Evolutionary conservation across 139 green algal species (phyloP), one percentile per base, ranked within the genome.

Genomic region (Coccomyxa sp.): DNA sequence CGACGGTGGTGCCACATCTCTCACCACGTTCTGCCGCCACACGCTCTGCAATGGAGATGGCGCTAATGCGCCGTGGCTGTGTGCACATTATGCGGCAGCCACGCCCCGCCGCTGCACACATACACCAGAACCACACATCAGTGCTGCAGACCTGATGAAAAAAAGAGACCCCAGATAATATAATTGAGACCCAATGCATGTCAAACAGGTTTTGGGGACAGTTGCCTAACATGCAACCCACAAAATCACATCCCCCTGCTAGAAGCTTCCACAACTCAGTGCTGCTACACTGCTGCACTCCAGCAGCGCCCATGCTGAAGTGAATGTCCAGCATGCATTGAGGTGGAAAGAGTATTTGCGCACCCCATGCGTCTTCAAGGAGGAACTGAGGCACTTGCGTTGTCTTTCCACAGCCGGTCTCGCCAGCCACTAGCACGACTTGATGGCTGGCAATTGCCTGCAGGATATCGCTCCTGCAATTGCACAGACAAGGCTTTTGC

Each of bases 51-150:
- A 96, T 81, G 18, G 86, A 91, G 18, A 97, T 86, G 0, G 96
- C 96, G 15, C 92, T 95, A 82, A 99, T 98, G 68, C 96, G 91
- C n/a, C 96, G 90, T 0, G 96, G 96, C 85, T 97, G 95, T 32
- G 93, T 96, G 89, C 90, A 92, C 25, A 99, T 83, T 63, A 99
- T 94, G 85, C 94, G 95, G 85, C 85, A 92, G 66, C 59, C 68
- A 13, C 76, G 87, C 21, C 94, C 96, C 3, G 79, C 18, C 25
- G 32, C 79, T 77, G 77, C 45, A 32, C 25, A 57, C 77, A 80
- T 45, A 57, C 1, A 71, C 9, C 1, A 21, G 3, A 3, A 51
- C 38, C 38, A 51, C 38, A 51, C 38, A 51, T 51, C 38, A 51
- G 38, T 51, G 38, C 38, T 51, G 7, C 38, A 51, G 38, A 51